These are phyloP conservation scores for Hortiboletus campestris DNA, from an alignment of 768 basidiomycete species.

Conservation along the genomic window DNA sequence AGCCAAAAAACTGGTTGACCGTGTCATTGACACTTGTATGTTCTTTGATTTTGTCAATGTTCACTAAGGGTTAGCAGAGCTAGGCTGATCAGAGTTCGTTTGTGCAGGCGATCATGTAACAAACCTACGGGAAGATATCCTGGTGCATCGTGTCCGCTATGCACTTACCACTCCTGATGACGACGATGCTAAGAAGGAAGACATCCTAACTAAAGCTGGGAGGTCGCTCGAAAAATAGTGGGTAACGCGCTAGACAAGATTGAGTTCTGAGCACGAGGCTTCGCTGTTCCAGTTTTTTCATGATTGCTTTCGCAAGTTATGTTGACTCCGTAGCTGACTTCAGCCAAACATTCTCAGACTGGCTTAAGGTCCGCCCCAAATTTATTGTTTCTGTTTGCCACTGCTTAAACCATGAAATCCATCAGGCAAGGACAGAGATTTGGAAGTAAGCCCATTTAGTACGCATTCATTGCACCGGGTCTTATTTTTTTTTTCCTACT, in stretches of 20 bases:
- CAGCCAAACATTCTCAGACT: slow-evolving; percentile 73
- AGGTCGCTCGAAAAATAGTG: slow-evolving; percentile 89
- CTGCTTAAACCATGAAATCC: background rate
- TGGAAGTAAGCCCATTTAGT: slow-evolving; percentile 67
- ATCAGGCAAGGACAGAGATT: slow-evolving; percentile 78
- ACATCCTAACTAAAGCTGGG: slow-evolving; percentile 60
- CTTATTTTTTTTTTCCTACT: background rate
- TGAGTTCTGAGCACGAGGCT: background rate
- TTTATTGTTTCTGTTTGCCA: background rate
- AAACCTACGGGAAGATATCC: slow-evolving; percentile 87
- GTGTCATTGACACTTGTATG: slow-evolving; percentile 75
- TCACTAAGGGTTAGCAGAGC: background rate
- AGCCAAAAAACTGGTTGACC: slow-evolving; percentile 88
- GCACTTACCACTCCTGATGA: slow-evolving; percentile 76
- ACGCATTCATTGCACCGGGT: background rate
- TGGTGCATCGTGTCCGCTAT: slow-evolving; percentile 81
- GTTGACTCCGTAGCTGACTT: slow-evolving; percentile 67
- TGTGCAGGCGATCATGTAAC: slow-evolving; percentile 81
- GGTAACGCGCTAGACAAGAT: slow-evolving; percentile 24
- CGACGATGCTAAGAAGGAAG: slow-evolving; percentile 49
- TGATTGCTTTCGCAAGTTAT: slow-evolving; percentile 90
- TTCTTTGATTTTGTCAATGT: slow-evolving; percentile 3
- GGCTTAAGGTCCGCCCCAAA: slow-evolving; percentile 64
- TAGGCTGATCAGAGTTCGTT: slow-evolving; percentile 7
- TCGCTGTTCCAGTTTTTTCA: slow-evolving; percentile 69